phyloP scores from a whole-genome alignment of 306 rosid genomes.

The Carpinus fangiana region DNA sequence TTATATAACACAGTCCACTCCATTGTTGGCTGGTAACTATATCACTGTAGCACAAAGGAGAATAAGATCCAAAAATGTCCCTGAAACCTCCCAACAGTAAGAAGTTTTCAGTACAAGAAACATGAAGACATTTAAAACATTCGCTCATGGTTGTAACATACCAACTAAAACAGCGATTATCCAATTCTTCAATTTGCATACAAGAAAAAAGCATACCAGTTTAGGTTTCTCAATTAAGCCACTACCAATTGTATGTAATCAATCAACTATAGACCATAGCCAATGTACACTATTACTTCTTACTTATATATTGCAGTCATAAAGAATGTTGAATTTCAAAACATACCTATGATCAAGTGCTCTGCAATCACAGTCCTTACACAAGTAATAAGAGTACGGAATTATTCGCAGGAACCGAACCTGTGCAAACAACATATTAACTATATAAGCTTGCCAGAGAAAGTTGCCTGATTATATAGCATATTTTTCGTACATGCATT shows the following conservation, averaged over 20 bases:
- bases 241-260: neutral
- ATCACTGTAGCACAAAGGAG: too few relatives aligned
- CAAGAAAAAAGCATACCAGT: neutral
- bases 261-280: neutral
- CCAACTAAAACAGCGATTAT: neutral
- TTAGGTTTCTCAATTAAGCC: neutral
- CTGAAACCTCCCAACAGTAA: too few relatives aligned
- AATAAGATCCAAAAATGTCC: too few relatives aligned
- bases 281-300: constrained; percentile 1
- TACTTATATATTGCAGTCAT: constrained; percentile 1
- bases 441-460: constrained; percentile 25
- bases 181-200: neutral
- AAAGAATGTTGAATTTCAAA: constrained; percentile 12
- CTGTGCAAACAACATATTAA: constrained; percentile 47
- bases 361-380: constrained; percentile 95
- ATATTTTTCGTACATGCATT: constrained; percentile 1
- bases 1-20: neutral
- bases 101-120: neutral
- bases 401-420: constrained; percentile 76
- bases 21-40: too few relatives aligned
- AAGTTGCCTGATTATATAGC: constrained; percentile 5
- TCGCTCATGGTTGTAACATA: neutral
- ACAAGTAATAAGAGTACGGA: constrained; percentile 80
- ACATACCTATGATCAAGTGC: constrained; percentile 76
- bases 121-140: neutral